phyloP scores from a whole-genome alignment of 495 filamentous ascomycete species.

The Emericellopsis terricola region DNA sequence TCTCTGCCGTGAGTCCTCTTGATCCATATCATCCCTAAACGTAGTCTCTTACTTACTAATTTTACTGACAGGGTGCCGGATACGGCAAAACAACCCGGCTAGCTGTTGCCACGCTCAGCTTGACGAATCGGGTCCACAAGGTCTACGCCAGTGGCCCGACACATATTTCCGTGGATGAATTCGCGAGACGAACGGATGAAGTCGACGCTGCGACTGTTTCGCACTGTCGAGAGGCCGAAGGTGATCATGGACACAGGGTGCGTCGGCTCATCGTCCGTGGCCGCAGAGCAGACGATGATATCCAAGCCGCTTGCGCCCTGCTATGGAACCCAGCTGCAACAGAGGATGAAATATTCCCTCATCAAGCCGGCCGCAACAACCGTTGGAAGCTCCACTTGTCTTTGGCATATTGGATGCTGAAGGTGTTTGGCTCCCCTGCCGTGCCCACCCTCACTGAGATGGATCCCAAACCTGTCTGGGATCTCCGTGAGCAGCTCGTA shows the following conservation, averaged over 20 bases:
- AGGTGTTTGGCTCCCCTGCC: not conserved
- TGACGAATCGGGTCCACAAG: constrained; percentile 1
- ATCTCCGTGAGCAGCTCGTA: constrained; percentile 1
- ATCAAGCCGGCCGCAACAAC: not conserved
- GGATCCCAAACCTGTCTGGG: constrained; percentile 1
- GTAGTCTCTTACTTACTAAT: not conserved
- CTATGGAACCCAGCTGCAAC: not conserved
- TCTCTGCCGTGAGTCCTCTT: constrained; percentile 3
- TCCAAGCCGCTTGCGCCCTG: not conserved
- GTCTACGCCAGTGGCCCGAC: constrained; percentile 1
- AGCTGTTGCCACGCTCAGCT: not conserved
- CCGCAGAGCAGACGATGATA: not conserved
- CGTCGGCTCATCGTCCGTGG: constrained; percentile 2
- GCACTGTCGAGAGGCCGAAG: constrained; percentile 1
- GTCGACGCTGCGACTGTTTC: not conserved
- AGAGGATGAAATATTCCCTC: not conserved
- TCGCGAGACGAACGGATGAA: constrained; percentile 1
- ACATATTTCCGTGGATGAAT: constrained; percentile 3
- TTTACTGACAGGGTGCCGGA: constrained; percentile 1
- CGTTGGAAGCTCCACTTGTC: not conserved
- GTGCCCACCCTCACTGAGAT: constrained; percentile 3
- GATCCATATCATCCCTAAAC: not conserved
- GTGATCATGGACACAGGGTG: not conserved
- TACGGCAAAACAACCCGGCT: constrained; percentile 4
- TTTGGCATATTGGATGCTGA: constrained; percentile 5